phyloP scores from a whole-genome alignment of 768 basidiomycete species.

The Xerocomellus intermedius region DNA sequence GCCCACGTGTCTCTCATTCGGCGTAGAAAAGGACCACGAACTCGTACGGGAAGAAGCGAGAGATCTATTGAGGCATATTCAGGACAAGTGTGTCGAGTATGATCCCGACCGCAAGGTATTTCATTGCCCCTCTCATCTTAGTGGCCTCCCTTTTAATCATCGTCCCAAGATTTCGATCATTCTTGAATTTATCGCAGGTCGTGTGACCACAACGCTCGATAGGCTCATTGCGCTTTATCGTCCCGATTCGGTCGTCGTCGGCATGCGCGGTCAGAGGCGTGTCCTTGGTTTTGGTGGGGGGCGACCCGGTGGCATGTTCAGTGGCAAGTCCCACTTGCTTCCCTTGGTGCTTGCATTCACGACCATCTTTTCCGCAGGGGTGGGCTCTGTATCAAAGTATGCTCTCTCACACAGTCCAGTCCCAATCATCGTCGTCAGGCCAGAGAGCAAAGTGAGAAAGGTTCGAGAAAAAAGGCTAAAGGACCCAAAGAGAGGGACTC shows the following conservation, averaged over 20 bases:
- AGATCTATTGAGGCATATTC: constrained; percentile 74
- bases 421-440: constrained; percentile 92
- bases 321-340: constrained; percentile 11
- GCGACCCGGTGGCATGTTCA: constrained; percentile 23
- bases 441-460: constrained; percentile 84
- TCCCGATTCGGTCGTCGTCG: constrained; percentile 91
- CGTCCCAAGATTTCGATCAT: constrained; percentile 74
- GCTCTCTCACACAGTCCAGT: constrained; percentile 84
- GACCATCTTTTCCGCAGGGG: constrained; percentile 43
- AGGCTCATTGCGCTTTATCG: constrained; percentile 90
- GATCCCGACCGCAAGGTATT: constrained; percentile 74
- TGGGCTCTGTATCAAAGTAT: constrained; percentile 68
- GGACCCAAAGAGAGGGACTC: constrained; percentile 83
- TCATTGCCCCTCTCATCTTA: background rate
- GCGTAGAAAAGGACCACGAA: constrained; percentile 70
- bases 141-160: background rate
- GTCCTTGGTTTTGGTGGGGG: constrained; percentile 44
- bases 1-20: background rate
- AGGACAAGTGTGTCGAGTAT: constrained; percentile 74
- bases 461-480: constrained; percentile 81
- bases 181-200: constrained; percentile 92
- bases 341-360: background rate
- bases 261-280: constrained; percentile 71
- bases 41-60: constrained; percentile 82
- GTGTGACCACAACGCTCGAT: constrained; percentile 85